These are phyloP conservation scores for Phytopythium montanum DNA, from an alignment of 352 stramenopile genomes.

Conservation along the genomic window DNA sequence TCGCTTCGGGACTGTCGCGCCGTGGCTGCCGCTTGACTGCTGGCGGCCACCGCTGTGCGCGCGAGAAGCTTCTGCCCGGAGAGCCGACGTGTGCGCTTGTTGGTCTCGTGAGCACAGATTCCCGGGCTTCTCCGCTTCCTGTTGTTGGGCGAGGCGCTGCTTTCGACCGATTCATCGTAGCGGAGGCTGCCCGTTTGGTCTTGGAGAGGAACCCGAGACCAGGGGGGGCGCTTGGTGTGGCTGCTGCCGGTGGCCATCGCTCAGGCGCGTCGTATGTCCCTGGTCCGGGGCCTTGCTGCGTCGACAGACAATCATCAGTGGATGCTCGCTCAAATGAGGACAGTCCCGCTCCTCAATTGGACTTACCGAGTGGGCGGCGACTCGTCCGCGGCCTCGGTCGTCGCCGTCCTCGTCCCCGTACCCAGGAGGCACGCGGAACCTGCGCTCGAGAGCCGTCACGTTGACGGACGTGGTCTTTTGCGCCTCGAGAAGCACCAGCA, in stretches of 20 bases:
- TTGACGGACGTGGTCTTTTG: constrained; percentile 60
- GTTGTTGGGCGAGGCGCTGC: not conserved
- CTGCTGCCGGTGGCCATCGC: constrained; percentile 16
- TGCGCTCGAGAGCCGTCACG: constrained; percentile 40
- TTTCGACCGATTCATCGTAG: not conserved
- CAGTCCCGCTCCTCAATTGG: not conserved
- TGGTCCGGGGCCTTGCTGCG: constrained; percentile 41
- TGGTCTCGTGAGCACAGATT: not conserved
- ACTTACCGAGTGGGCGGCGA: not conserved
- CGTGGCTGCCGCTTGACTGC: not conserved
- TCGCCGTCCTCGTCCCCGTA: constrained; percentile 33
- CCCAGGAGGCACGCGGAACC: constrained; percentile 45
- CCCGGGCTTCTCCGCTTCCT: not conserved
- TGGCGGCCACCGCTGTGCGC: not conserved
- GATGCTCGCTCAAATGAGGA: not conserved
- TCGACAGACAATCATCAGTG: not conserved
- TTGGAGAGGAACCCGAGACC: constrained; percentile 29
- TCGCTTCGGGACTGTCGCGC: not conserved
- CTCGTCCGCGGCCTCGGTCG: not conserved
- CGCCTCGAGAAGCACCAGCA: constrained; percentile 57
- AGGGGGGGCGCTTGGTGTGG: constrained; percentile 14
- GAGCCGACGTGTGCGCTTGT: not conserved
- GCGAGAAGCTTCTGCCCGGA: constrained; percentile 3
- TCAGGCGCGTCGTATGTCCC: constrained; percentile 44
- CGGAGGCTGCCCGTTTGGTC: constrained; percentile 10